Evolutionary conservation across 2,329 filamentous ascomycete genomes (phyloP).

Genomic region (Ramularia collo-cygni): DNA sequence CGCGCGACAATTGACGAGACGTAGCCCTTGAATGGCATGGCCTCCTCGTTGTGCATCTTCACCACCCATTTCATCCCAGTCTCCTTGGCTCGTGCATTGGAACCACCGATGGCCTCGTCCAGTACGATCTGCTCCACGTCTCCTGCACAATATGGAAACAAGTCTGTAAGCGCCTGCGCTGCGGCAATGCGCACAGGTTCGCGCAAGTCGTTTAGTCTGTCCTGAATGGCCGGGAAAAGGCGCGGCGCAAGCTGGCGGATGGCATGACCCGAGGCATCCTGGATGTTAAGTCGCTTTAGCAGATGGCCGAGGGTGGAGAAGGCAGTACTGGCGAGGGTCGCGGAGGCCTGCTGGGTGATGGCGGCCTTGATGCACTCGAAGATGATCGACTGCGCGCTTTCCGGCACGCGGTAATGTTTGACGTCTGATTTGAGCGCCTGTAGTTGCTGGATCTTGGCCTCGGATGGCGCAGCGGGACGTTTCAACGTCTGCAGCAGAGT

Average conservation of each 20-base stretch:
- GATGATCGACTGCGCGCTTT: slow-evolving; percentile 60
- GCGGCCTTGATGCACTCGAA: slow-evolving; percentile 77
- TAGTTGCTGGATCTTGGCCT: slow-evolving; percentile 64
- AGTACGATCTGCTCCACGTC: slow-evolving; percentile 78
- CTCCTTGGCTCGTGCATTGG: slow-evolving; percentile 80
- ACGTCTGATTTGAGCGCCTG: slow-evolving; percentile 76
- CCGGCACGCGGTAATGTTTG: slow-evolving; percentile 86
- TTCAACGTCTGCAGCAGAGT: slow-evolving; percentile 49
- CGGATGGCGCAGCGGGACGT: slow-evolving; percentile 59
- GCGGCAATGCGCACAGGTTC: slow-evolving; percentile 75
- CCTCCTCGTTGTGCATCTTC: slow-evolving; percentile 75
- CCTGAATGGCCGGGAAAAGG: slow-evolving; percentile 68
- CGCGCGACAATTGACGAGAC: slow-evolving; percentile 77
- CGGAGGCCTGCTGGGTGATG: slow-evolving; percentile 67
- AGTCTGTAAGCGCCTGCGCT: slow-evolving; percentile 66
- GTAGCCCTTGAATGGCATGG: slow-evolving; percentile 73
- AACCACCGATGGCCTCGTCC: slow-evolving; percentile 69
- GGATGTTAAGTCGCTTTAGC: slow-evolving; percentile 75
- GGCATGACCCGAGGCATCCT: slow-evolving; percentile 67
- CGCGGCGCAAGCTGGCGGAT: slow-evolving; percentile 59
- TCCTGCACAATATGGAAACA: slow-evolving; percentile 61
- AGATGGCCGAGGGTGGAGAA: slow-evolving; percentile 85
- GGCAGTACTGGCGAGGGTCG: slow-evolving; percentile 66
- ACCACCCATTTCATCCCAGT: slow-evolving; percentile 77
- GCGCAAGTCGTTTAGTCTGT: slow-evolving; percentile 81